These are phyloP conservation scores for Microbotryum lychnidis-dioicae DNA, from an alignment of 1,284 basidiomycete genomes.

Conservation along the genomic window DNA sequence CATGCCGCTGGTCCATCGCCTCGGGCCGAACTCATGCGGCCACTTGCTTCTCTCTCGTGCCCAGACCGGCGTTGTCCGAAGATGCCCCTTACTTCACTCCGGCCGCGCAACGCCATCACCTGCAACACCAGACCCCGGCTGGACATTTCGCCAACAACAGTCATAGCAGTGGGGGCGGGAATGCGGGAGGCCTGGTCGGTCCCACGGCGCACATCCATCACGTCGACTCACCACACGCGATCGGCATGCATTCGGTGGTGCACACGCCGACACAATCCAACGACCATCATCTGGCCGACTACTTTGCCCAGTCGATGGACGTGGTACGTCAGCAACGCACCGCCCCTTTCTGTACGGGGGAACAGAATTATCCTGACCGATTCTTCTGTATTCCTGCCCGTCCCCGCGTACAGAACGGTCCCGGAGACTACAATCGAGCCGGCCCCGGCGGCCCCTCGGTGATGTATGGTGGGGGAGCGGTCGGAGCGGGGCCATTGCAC, in stretches of 20 bases:
- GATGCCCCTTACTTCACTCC: slow-evolving; percentile 21
- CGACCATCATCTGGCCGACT: slow-evolving; percentile 16
- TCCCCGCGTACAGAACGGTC: no score
- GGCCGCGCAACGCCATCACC: not conserved
- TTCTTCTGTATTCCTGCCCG: no score
- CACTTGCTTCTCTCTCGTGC: not conserved
- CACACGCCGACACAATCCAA: not conserved
- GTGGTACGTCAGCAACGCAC: slow-evolving; percentile 8
- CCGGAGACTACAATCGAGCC: no score
- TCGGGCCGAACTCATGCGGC: not conserved
- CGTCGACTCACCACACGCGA: not conserved
- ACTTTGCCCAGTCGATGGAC: slow-evolving; percentile 26
- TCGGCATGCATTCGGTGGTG: no score
- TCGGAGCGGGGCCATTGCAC: no score
- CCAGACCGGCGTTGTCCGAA: slow-evolving; percentile 19
- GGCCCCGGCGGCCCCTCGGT: no score
- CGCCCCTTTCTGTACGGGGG: no score
- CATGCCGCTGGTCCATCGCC: not conserved
- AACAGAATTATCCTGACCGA: no score
- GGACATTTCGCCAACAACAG: no score
- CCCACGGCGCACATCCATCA: not conserved
- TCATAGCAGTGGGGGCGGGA: not conserved
- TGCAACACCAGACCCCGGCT: not conserved
- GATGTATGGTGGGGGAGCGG: no score
- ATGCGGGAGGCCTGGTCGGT: not conserved